Percentiles rank a stretch among this genome's conserved stretches.
phyloP scores from a whole-genome alignment of 2,329 filamentous ascomycete species.

The Xylaria digitata region DNA sequence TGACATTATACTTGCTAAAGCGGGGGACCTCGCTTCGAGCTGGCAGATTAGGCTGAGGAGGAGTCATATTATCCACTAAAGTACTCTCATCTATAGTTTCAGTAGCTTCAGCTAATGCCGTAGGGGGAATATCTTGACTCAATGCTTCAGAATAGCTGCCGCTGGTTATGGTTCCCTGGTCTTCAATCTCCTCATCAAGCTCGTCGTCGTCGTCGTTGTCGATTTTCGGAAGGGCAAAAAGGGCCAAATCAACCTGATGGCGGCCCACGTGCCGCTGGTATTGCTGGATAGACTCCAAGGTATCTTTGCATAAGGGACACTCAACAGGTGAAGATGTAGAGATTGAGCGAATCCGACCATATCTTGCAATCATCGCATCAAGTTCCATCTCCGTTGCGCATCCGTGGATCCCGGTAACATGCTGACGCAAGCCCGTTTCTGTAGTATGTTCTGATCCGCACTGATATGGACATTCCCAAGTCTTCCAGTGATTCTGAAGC shows the following conservation, averaged over 20 bases:
- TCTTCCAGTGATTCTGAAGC: slow-evolving; percentile 42
- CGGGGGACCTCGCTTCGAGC: slow-evolving; percentile 58
- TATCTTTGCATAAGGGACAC: slow-evolving; percentile 40
- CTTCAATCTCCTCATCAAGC: slow-evolving; percentile 6
- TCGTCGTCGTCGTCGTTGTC: slow-evolving; percentile 25
- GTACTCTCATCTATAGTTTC: not conserved
- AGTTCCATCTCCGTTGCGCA: slow-evolving; percentile 23
- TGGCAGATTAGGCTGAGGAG: too few species aligned
- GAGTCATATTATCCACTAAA: too few species aligned
- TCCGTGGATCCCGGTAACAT: slow-evolving; percentile 14
- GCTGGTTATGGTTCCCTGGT: slow-evolving; percentile 20
- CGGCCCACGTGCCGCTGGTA: slow-evolving; percentile 46
- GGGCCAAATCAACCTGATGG: slow-evolving; percentile 44
- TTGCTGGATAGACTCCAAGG: slow-evolving; percentile 26
- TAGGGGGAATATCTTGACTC: not conserved
- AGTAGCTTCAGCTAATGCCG: not conserved
- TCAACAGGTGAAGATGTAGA: slow-evolving; percentile 10
- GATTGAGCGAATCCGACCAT: slow-evolving; percentile 10
- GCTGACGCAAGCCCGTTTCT: not conserved
- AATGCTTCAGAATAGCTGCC: slow-evolving; percentile 12
- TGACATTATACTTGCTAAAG: too few species aligned
- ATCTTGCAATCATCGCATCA: slow-evolving; percentile 9
- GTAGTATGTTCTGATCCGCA: slow-evolving; percentile 34
- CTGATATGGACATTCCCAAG: slow-evolving; percentile 41
- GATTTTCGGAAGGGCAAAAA: slow-evolving; percentile 39